A percentile compares a stretch with the other conserved stretches of the same genome.
Conservation (phyloP, 768 basidiomycete species). For the Filobasidium wieringae region DNA sequence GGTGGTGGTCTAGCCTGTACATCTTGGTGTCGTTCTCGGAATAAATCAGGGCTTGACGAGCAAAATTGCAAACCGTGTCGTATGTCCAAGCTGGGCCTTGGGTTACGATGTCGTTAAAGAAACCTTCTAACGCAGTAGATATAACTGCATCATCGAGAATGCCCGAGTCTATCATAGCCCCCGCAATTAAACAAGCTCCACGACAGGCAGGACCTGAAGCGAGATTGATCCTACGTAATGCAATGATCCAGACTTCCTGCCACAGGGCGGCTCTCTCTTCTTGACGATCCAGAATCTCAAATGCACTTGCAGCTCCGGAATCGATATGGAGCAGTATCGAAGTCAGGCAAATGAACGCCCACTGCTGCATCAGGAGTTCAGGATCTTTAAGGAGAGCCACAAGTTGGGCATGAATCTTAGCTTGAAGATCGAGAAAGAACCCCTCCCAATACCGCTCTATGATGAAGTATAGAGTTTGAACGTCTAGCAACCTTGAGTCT, state of each 20-base stretch:
- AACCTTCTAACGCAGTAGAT: constrained; percentile 60
- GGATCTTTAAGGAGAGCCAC: constrained; percentile 54
- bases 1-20: constrained; percentile 73
- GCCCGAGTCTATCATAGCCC: constrained; percentile 45
- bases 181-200: constrained; percentile 62
- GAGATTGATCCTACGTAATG: constrained; percentile 59
- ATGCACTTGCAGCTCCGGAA: not conserved
- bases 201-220: constrained; percentile 53
- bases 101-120: constrained; percentile 72
- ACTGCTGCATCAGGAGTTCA: constrained; percentile 59
- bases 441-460: constrained; percentile 63
- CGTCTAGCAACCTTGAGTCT: constrained; percentile 39
- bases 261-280: constrained; percentile 43
- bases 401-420: constrained; percentile 49
- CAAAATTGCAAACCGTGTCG: constrained; percentile 80
- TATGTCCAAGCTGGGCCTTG: constrained; percentile 79
- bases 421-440: constrained; percentile 52
- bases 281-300: too few species aligned
- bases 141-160: constrained; percentile 47
- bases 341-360: constrained; percentile 71
- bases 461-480: constrained; percentile 76
- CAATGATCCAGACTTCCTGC: constrained; percentile 71
- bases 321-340: constrained; percentile 42
- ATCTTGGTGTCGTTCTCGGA: constrained; percentile 70
- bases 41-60: constrained; percentile 55